phyloP scores from a whole-genome alignment of 2,329 filamentous ascomycete genomes.

The Hypoxylon sp. region DNA sequence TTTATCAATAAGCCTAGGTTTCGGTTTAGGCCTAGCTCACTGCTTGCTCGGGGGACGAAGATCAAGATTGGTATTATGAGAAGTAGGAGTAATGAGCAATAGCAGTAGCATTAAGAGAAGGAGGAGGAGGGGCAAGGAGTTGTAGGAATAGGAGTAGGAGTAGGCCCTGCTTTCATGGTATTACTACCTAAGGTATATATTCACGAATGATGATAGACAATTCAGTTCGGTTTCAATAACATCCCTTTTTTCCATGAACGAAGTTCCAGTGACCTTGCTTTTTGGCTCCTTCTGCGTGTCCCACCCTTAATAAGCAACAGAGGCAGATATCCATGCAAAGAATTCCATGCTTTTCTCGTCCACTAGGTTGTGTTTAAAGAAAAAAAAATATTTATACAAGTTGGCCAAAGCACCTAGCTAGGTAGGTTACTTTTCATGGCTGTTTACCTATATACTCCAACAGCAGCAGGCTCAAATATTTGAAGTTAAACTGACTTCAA shows the following conservation, averaged over 20 bases:
- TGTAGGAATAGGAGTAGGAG: conserved; percentile 16
- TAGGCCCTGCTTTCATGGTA: conserved; percentile 14
- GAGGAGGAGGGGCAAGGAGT: not conserved
- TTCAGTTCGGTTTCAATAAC: not conserved
- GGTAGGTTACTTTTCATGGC: not conserved
- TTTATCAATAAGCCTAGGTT: not conserved
- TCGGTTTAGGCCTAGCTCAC: not conserved
- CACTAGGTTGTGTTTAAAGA: not conserved
- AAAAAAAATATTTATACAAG: not conserved
- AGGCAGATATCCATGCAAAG: not conserved
- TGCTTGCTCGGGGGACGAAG: conserved; percentile 2
- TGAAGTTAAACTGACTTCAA: not conserved
- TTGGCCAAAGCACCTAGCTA: not conserved
- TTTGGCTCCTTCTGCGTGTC: not conserved
- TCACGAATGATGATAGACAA: conserved; percentile 20
- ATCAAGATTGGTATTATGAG: conserved; percentile 23
- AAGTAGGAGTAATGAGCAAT: conserved; percentile 9
- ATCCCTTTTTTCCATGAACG: conserved; percentile 10
- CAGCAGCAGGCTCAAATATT: not conserved
- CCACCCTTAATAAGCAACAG: not conserved
- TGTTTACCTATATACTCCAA: too few relatives aligned
- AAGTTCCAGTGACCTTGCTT: not conserved
- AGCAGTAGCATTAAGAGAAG: conserved; percentile 1
- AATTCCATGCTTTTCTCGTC: not conserved
- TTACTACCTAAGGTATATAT: conserved; percentile 18